Percentiles rank a stretch among this genome's conserved stretches.
Evolutionary conservation across 2,329 filamentous ascomycete species (phyloP).

Genomic region (Sarocladium oryzae): DNA sequence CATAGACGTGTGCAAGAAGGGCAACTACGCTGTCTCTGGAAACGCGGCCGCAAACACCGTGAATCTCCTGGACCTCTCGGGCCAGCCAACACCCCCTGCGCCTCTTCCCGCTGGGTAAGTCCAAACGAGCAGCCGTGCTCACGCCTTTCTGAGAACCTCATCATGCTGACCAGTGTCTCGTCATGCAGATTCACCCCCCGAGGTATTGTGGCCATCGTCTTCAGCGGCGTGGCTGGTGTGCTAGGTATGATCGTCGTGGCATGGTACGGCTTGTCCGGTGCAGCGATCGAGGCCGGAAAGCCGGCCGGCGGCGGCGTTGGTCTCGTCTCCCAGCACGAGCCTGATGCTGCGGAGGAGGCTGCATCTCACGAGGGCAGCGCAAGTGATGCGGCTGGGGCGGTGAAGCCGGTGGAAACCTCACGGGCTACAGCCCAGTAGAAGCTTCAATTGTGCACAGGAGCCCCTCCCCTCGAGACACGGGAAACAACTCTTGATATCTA

Average conservation of each 20-base stretch:
- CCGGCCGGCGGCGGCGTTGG: neutral
- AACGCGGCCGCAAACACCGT: slow-evolving; percentile 70
- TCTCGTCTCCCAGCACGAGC: neutral
- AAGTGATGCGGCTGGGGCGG: neutral
- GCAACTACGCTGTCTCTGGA: slow-evolving; percentile 46
- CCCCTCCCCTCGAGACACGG: too few species aligned
- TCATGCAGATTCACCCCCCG: slow-evolving; percentile 52
- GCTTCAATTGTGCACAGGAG: neutral
- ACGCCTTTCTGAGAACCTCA: too few species aligned
- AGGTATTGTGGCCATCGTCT: slow-evolving; percentile 68
- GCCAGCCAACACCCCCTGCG: slow-evolving; percentile 49
- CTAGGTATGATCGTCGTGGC: slow-evolving; percentile 61
- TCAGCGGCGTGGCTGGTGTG: slow-evolving; percentile 64
- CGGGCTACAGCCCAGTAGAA: neutral
- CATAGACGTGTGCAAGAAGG: slow-evolving; percentile 49
- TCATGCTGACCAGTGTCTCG: neutral
- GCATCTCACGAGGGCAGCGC: neutral
- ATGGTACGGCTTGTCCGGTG: slow-evolving; percentile 47
- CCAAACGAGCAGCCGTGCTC: too few species aligned
- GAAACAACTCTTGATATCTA: too few species aligned
- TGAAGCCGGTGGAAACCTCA: neutral
- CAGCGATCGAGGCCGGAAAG: neutral
- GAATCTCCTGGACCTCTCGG: slow-evolving; percentile 56
- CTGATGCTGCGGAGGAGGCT: neutral
- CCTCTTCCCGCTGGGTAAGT: slow-evolving; percentile 56